phyloP scores from a whole-genome alignment of 768 basidiomycete genomes.

The Gymnopilus dilepis region DNA sequence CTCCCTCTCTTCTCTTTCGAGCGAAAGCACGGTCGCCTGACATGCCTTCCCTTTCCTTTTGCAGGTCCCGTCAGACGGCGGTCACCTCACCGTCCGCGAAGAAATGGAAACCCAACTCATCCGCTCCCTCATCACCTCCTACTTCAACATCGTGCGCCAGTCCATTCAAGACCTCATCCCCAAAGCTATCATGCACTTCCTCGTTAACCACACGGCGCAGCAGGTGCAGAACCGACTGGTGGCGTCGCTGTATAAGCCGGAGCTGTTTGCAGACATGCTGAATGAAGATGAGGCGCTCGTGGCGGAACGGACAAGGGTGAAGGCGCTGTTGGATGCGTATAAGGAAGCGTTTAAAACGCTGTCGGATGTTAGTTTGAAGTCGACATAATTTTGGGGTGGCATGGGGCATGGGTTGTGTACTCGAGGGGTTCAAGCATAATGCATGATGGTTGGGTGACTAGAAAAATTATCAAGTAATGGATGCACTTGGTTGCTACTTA shows the following conservation, averaged over 20 bases:
- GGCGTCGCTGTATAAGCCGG: constrained; percentile 93
- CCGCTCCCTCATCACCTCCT: constrained; percentile 91
- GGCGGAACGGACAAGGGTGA: constrained; percentile 91
- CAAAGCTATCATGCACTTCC: constrained; percentile 97
- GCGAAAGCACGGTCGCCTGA: neutral
- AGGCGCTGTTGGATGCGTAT: constrained; percentile 94
- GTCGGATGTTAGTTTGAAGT: constrained; percentile 81
- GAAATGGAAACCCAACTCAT: constrained; percentile 98
- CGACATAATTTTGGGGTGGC: constrained; percentile 39
- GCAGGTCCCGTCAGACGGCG: constrained; percentile 66
- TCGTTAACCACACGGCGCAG: constrained; percentile 96
- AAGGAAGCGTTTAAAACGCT: constrained; percentile 91
- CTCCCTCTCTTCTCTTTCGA: constrained; percentile 15
- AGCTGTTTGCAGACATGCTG: constrained; percentile 87
- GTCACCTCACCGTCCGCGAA: constrained; percentile 77
- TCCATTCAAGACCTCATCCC: constrained; percentile 97
- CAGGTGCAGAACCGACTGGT: constrained; percentile 97
- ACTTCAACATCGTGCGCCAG: constrained; percentile 95
- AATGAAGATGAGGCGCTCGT: constrained; percentile 97
- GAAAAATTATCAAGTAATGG: constrained; percentile 3
- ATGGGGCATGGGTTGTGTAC: neutral
- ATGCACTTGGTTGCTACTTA: neutral
- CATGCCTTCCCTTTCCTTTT: neutral
- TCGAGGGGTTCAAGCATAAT: neutral
- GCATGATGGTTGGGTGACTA: neutral